phyloP scores from a whole-genome alignment of 148 eudicot genomes.

The Camellia granthamiana region DNA sequence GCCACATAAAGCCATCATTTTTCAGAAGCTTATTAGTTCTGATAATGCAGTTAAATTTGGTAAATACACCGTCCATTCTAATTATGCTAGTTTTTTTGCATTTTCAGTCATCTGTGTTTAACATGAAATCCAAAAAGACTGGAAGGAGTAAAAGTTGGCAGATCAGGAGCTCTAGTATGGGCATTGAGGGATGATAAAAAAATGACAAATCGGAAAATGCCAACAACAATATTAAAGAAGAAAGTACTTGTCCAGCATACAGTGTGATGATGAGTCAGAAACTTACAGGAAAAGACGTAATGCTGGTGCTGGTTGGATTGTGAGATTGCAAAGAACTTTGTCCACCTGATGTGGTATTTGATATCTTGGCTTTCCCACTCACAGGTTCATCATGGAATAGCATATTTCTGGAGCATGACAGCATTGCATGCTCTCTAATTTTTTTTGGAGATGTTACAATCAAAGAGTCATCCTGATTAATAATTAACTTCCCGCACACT shows the following conservation, averaged over 20 bases:
- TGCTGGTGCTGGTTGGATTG: neutral
- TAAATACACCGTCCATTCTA: neutral
- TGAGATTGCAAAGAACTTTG: neutral
- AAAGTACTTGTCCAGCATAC: neutral
- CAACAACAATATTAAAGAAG: neutral
- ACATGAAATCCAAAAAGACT: neutral
- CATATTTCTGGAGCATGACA: constrained; percentile 6
- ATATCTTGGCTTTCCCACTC: neutral
- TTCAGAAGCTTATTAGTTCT: neutral
- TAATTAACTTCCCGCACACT: neutral
- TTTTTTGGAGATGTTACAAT: neutral
- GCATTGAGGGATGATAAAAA: neutral
- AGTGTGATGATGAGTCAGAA: constrained; percentile 8
- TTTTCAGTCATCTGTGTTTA: neutral
- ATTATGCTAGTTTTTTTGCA: neutral
- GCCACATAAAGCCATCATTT: neutral
- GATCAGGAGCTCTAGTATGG: neutral
- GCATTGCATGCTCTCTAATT: neutral
- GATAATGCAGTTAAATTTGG: constrained; percentile 5
- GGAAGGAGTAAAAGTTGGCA: neutral
- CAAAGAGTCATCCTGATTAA: constrained; percentile 6
- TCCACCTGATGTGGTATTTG: constrained; percentile 8
- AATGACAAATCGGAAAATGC: neutral
- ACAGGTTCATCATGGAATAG: neutral
- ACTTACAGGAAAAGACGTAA: constrained; percentile 10